Conservation (phyloP, 1,284 basidiomycete species). For the Leccinum solheimii region DNA sequence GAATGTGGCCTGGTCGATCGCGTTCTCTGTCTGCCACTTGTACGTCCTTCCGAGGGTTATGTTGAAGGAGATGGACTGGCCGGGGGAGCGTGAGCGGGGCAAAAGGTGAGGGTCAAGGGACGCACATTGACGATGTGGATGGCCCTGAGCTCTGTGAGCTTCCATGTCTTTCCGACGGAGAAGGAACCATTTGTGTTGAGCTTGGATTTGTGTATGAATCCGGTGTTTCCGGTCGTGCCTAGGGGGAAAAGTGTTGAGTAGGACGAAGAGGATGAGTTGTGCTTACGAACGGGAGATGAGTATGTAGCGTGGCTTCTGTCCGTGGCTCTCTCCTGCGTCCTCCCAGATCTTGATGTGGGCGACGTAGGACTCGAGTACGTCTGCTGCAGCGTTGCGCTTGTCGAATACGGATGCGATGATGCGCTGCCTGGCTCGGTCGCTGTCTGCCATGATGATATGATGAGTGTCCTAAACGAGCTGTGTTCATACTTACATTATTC, state of each 20-base stretch:
- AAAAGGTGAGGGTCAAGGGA: background rate
- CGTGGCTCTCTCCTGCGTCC: constrained; percentile 66
- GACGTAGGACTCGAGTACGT: constrained; percentile 76
- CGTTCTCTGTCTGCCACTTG: constrained; percentile 80
- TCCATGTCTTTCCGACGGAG: constrained; percentile 98
- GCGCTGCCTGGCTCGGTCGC: constrained; percentile 53
- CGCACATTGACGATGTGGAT: constrained; percentile 75
- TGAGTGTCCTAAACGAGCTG: constrained; percentile 9
- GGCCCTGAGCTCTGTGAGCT: constrained; percentile 75
- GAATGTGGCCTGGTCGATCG: constrained; percentile 72
- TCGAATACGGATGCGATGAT: constrained; percentile 86
- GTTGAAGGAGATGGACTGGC: constrained; percentile 68
- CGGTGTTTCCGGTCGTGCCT: constrained; percentile 68
- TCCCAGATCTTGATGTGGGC: constrained; percentile 91
- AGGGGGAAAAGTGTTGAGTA: constrained; percentile 12
- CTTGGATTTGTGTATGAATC: constrained; percentile 94
- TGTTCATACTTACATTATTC: background rate
- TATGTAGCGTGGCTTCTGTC: constrained; percentile 82
- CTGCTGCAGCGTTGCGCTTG: constrained; percentile 60
- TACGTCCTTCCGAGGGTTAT: constrained; percentile 86
- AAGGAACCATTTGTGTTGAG: constrained; percentile 93
- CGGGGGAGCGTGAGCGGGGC: constrained; percentile 9
- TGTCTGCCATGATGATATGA: constrained; percentile 52
- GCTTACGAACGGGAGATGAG: constrained; percentile 76
- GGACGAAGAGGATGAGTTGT: background rate